Evolutionary conservation across 2,329 filamentous ascomycete genomes (phyloP).

Genomic region (Fusarium verticillioides): DNA sequence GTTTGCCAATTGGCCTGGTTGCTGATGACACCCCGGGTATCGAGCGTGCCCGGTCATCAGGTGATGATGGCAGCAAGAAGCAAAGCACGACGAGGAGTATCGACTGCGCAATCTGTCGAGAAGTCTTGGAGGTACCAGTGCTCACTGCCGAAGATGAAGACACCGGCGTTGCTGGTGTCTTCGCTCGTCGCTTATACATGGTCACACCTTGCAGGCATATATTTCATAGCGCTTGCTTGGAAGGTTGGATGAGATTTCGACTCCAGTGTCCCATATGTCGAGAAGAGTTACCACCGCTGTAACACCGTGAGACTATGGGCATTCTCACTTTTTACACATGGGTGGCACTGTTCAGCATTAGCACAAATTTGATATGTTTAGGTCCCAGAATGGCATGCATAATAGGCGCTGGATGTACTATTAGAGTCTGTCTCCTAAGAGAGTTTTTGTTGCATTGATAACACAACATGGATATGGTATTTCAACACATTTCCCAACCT

Average conservation of each 20-base stretch:
- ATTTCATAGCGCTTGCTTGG: slow-evolving; percentile 90
- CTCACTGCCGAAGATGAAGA: slow-evolving; percentile 69
- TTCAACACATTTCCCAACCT: neutral
- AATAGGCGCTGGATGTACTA: neutral
- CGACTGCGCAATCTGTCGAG: slow-evolving; percentile 95
- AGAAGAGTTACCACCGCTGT: slow-evolving; percentile 87
- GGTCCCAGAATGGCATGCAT: neutral
- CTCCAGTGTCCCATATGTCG: slow-evolving; percentile 96
- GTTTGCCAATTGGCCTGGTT: slow-evolving; percentile 79
- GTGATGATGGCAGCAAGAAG: slow-evolving; percentile 50
- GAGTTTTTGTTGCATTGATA: neutral
- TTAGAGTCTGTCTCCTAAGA: neutral
- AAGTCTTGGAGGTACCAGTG: slow-evolving; percentile 89
- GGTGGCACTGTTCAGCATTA: neutral
- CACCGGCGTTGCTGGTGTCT: slow-evolving; percentile 70
- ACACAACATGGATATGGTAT: neutral
- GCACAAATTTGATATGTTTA: neutral
- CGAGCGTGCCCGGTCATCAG: slow-evolving; percentile 46
- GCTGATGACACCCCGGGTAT: slow-evolving; percentile 44
- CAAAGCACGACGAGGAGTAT: slow-evolving; percentile 63
- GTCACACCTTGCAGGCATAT: slow-evolving; percentile 96
- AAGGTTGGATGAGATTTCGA: slow-evolving; percentile 95
- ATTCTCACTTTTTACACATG: neutral
- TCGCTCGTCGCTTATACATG: slow-evolving; percentile 91
- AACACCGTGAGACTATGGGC: slow-evolving; percentile 19